phyloP scores from a whole-genome alignment of 228 moss, liverwort and hornwort species.

The Sphagnum magellanicum region DNA sequence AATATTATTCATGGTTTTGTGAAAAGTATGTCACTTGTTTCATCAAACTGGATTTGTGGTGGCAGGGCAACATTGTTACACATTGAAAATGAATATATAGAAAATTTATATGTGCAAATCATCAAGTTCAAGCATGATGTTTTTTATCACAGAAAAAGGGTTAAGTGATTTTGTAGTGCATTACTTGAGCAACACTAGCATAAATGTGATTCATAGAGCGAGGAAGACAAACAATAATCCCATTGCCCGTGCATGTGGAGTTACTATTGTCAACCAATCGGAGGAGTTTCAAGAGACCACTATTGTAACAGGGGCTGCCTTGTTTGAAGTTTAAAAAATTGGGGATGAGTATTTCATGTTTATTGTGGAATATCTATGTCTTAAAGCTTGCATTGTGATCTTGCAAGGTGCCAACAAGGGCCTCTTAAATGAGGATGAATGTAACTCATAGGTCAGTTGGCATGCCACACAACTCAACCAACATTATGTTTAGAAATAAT shows the following conservation, averaged over 20 bases:
- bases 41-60: not conserved
- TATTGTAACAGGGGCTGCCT: conserved; percentile 35
- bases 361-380: conserved; percentile 35
- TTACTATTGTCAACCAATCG: conserved; percentile 44
- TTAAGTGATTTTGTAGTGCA: conserved; percentile 44
- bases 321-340: conserved; percentile 44
- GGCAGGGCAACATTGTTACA: conserved; percentile 28
- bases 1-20: no score
- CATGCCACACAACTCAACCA: no score
- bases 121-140: conserved; percentile 41
- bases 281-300: conserved; percentile 48
- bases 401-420: conserved; percentile 49
- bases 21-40: no score
- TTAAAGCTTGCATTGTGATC: conserved; percentile 39
- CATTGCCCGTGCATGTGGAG: conserved; percentile 47
- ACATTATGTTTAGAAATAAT: no score
- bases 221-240: conserved; percentile 51
- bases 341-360: conserved; percentile 52
- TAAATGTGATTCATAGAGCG: conserved; percentile 38
- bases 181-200: conserved; percentile 33
- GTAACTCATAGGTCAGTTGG: conserved; percentile 23
- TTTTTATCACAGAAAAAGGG: conserved; percentile 53
- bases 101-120: conserved; percentile 34
- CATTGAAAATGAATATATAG: conserved; percentile 49
- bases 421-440: conserved; percentile 41